Percentiles rank a stretch among this genome's conserved stretches.
These are phyloP conservation scores for Pilasporangium apinafurcum DNA, from an alignment of 352 stramenopile genomes.

Conservation along the genomic window DNA sequence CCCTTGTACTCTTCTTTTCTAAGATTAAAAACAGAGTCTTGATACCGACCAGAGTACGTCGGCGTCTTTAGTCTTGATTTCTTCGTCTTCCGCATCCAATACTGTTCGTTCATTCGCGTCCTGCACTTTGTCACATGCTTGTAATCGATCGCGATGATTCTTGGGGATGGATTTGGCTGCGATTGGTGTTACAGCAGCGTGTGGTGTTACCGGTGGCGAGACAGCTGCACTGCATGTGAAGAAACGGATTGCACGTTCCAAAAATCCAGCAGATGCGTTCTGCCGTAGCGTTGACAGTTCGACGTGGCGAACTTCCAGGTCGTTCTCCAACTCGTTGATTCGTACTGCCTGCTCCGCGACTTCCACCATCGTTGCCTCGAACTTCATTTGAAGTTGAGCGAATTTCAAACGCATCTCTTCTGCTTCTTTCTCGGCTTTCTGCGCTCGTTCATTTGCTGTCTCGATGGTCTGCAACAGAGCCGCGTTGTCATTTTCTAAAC, in stretches of 20 bases:
- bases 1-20: slow-evolving; percentile 3
- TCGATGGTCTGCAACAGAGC: slow-evolving; percentile 29
- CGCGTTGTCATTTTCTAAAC: slow-evolving; percentile 64
- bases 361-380: slow-evolving; percentile 42
- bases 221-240: slow-evolving; percentile 75
- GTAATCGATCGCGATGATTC: slow-evolving; percentile 14
- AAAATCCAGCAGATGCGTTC: slow-evolving; percentile 19
- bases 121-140: no score
- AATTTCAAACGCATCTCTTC: slow-evolving; percentile 38
- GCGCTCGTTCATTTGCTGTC: slow-evolving; percentile 32
- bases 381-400: slow-evolving; percentile 43
- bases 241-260: slow-evolving; percentile 80
- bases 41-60: slow-evolving; percentile 54
- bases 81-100: slow-evolving; percentile 37
- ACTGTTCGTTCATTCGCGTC: slow-evolving; percentile 24
- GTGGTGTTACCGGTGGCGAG: slow-evolving; percentile 33
- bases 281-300: slow-evolving; percentile 49
- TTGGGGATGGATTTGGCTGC: slow-evolving; percentile 9
- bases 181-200: no score
- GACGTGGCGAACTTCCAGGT: slow-evolving; percentile 40
- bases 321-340: slow-evolving; percentile 50
- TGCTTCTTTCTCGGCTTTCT: slow-evolving; percentile 33
- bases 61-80: slow-evolving; percentile 46
- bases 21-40: slow-evolving; percentile 41
- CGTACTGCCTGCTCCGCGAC: slow-evolving; percentile 52